Base-by-base conservation (phyloP, 148 eudicot genomes). In the Chenopodium berlandieri region DNA sequence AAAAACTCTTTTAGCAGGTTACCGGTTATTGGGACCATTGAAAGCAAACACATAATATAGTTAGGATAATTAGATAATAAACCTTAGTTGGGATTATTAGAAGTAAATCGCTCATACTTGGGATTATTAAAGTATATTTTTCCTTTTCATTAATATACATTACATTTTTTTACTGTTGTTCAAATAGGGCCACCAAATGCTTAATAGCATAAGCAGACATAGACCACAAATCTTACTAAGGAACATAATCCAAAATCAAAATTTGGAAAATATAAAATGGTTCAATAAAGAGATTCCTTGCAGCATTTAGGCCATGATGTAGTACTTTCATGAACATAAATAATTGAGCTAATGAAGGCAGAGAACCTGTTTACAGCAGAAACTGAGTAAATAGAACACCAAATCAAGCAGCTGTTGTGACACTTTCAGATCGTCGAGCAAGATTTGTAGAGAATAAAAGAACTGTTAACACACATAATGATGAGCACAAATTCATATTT, bases 321-420 rank as follows among this genome's bases (percentile, higher is more conserved):
- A 54, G 14, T 52, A 25, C 50, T 19, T 54, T 20, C 32, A 44
- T 8, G n/a, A 78, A 16, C 75, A 11, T 60, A 40, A 50, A 10
- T 11, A 62, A 30, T 4, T 22, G 58, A 82, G 48, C 31, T 74
- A 23, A 73, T 34, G n/a, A 82, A 79, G 54, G 76, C 25, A 56
- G 48, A 27, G 46, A 86, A 96, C 99, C 99, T 94, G 90, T 79
- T 85, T 80, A 83, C 78, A 86, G 89, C 89, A 90, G 80, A 86
- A 66, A 72, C 90, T 81, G 75, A 94, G 87, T 75, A 86, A 58
- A 86, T 88, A 91, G 84, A 92, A 92, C 80, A 94, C 92, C 85
- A 96, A 86, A 88, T 96, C 99, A 86, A 96, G 86, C 79, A 94
- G 83, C 86, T 94, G 97, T 73, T 89, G 94, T 65, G 92, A 89